Evolutionary conservation across 495 filamentous ascomycete species (phyloP).

Genomic region (Daldinia grandis): DNA sequence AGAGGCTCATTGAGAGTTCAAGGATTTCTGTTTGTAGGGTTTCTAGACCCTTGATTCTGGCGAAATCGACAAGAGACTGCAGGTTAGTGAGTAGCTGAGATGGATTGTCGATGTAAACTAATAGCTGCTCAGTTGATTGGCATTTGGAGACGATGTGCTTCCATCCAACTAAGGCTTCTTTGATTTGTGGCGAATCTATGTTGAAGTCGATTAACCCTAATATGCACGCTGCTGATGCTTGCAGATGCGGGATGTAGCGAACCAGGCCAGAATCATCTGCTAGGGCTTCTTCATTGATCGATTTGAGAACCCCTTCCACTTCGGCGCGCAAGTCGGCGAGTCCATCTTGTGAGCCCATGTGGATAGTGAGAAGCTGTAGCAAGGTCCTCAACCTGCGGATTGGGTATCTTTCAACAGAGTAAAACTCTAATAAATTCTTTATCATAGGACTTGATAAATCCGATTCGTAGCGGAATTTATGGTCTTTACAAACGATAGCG

Average conservation of each 20-base stretch:
- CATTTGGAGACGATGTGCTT: constrained; percentile 59
- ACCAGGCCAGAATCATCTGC: constrained; percentile 64
- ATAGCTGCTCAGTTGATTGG: constrained; percentile 58
- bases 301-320: constrained; percentile 50
- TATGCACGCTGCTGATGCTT: constrained; percentile 62
- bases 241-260: constrained; percentile 64
- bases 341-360: constrained; percentile 46
- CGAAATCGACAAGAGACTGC: constrained; percentile 75
- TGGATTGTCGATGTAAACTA: constrained; percentile 68
- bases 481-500: constrained; percentile 48
- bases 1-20: constrained; percentile 59
- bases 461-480: constrained; percentile 34
- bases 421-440: constrained; percentile 51
- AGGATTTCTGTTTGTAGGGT: constrained; percentile 55
- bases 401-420: constrained; percentile 53
- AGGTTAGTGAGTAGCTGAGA: constrained; percentile 68
- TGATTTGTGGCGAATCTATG: constrained; percentile 58
- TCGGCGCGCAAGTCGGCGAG: constrained; percentile 46
- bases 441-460: constrained; percentile 51
- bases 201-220: constrained; percentile 62
- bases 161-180: constrained; percentile 60
- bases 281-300: constrained; percentile 46
- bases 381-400: constrained; percentile 55
- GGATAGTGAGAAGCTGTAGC: constrained; percentile 48
- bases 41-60: constrained; percentile 74